phyloP scores from a whole-genome alignment of 345 rosid species.

The Trapa incisa region DNA sequence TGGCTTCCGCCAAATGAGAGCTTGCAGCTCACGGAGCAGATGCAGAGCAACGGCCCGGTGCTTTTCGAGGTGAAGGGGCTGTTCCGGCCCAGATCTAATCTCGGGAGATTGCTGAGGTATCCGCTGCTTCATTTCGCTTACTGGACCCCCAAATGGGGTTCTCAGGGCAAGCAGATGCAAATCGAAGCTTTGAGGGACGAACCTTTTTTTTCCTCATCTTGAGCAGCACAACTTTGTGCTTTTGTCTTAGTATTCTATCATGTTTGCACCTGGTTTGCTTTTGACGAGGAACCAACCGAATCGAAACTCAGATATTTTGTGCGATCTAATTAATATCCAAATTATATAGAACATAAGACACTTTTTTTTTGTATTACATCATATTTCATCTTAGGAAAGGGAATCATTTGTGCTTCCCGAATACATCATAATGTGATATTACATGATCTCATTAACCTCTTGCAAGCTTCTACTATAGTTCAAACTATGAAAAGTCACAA shows the following conservation, averaged over 20 bases:
- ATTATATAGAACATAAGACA: no score
- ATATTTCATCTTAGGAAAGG: no score
- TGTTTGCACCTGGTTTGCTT: background rate
- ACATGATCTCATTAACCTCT: no score
- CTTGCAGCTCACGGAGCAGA: constrained; percentile 37
- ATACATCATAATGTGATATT: no score
- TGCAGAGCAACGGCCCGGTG: constrained; percentile 31
- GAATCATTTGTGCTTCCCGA: no score
- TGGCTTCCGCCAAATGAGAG: constrained; percentile 34
- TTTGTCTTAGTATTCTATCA: background rate
- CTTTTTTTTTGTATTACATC: no score
- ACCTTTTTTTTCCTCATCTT: background rate
- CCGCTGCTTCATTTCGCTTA: constrained; percentile 38
- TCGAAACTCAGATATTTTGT: background rate
- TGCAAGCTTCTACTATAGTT: no score
- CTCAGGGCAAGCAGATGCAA: constrained; percentile 42
- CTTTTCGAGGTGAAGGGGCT: constrained; percentile 43
- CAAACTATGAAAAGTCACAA: no score
- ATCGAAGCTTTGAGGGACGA: constrained; percentile 43
- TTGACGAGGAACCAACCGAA: no score
- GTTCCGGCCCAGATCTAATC: constrained; percentile 50
- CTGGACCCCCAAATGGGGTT: constrained; percentile 66
- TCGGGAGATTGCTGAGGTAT: constrained; percentile 53
- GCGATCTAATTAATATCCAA: background rate
- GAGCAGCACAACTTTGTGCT: background rate